Conservation (phyloP, 1,284 basidiomycete genomes). For the Microbotryum scabiosae region DNA sequence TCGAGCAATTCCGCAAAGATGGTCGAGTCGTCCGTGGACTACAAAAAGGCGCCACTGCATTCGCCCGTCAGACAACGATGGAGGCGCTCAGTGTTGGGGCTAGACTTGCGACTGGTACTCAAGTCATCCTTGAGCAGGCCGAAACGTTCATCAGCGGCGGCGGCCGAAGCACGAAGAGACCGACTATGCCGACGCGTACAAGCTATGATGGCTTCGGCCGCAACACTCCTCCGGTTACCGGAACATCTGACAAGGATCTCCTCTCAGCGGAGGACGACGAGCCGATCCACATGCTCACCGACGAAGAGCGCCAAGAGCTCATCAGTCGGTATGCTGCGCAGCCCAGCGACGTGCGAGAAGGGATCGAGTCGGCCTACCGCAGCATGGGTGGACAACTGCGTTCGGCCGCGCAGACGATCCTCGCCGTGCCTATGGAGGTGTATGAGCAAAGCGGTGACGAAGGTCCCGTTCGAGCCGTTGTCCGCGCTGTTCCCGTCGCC, state of each 20-base stretch:
- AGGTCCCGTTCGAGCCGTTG: constrained; percentile 84
- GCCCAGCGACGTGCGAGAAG: constrained; percentile 71
- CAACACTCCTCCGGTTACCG: neutral
- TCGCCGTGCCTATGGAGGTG: constrained; percentile 98
- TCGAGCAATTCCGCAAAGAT: constrained; percentile 95
- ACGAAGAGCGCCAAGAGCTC: constrained; percentile 42
- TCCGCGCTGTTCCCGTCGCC: constrained; percentile 92
- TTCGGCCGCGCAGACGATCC: constrained; percentile 92
- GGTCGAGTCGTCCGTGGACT: constrained; percentile 84
- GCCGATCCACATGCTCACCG: constrained; percentile 28
- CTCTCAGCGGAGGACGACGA: neutral
- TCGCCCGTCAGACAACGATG: constrained; percentile 84
- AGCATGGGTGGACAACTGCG: constrained; percentile 76
- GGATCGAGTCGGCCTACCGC: constrained; percentile 80
- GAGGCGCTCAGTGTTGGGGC: constrained; percentile 95
- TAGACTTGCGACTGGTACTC: constrained; percentile 87
- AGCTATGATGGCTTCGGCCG: neutral
- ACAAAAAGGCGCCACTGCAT: constrained; percentile 86
- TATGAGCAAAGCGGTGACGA: constrained; percentile 84
- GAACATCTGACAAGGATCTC: neutral
- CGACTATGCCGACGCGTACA: neutral
- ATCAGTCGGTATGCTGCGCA: constrained; percentile 87
- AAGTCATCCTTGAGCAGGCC: constrained; percentile 90
- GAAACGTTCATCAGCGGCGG: constrained; percentile 77
- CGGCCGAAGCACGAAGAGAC: neutral